Percentiles rank a stretch among this genome's conserved stretches.
Conservation (phyloP, 2,329 filamentous ascomycete species). For the Colletotrichum horii region DNA sequence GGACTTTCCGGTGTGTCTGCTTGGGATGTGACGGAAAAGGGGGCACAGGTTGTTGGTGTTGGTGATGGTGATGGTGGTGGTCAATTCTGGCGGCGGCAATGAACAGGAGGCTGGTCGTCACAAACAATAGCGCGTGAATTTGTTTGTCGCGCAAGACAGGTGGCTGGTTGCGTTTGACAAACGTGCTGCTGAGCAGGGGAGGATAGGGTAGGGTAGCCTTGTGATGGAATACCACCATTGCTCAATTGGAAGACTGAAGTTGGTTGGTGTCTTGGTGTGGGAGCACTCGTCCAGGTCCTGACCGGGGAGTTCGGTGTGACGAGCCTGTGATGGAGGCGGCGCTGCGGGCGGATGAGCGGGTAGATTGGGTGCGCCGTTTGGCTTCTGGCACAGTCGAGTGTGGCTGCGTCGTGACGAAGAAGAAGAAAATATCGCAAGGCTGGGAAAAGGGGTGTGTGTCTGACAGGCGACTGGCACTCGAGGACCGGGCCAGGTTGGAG, state of each 20-base stretch:
- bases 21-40: not conserved
- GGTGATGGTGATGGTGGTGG: not conserved
- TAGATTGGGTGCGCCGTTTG: not conserved
- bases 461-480: not conserved
- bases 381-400: not conserved
- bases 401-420: not conserved
- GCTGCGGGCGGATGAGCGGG: not conserved
- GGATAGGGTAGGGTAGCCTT: not conserved
- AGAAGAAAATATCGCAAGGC: slow-evolving; percentile 7
- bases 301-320: slow-evolving; percentile 12
- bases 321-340: slow-evolving; percentile 3
- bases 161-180: not conserved
- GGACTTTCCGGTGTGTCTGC: not conserved
- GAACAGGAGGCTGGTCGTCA: not conserved
- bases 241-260: not conserved
- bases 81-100: not conserved
- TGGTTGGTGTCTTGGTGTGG: slow-evolving; percentile 3
- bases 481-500: not conserved
- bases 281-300: not conserved
- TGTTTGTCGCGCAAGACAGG: not conserved
- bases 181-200: not conserved
- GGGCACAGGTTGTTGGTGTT: not conserved
- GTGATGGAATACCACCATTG: not conserved
- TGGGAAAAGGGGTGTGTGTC: not conserved
- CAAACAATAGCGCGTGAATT: not conserved